Evolutionary conservation across 345 rosid genomes (phyloP).

Genomic region (Clarkia xantiana): DNA sequence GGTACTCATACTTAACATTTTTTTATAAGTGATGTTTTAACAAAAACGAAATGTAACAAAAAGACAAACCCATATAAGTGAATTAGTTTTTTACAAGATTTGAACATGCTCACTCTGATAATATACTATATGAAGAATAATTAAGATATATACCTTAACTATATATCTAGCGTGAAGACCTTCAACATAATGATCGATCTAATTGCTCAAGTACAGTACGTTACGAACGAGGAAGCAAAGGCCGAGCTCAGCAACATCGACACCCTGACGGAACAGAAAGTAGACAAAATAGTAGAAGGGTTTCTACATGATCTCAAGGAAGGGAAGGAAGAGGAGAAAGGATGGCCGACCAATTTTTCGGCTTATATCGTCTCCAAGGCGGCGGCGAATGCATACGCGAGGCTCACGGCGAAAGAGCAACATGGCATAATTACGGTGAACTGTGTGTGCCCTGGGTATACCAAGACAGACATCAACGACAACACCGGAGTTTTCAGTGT

Average conservation of each 20-base stretch:
- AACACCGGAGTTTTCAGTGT: conserved; percentile 3
- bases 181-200: too few relatives aligned
- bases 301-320: conserved; percentile 13
- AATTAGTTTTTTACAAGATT: too few relatives aligned
- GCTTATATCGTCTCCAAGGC: conserved; percentile 14
- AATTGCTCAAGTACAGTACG: too few relatives aligned
- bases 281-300: conserved; percentile 10
- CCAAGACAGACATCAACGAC: conserved; percentile 8
- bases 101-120: too few relatives aligned
- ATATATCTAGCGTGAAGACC: too few relatives aligned
- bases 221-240: conserved; percentile 6
- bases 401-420: conserved; percentile 11
- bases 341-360: conserved; percentile 7
- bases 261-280: conserved; percentile 9
- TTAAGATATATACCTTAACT: too few relatives aligned
- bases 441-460: conserved; percentile 7
- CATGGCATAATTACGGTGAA: conserved; percentile 5
- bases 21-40: too few relatives aligned
- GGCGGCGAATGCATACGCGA: conserved; percentile 9
- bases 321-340: conserved; percentile 6
- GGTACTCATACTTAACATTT: too few relatives aligned
- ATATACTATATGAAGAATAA: too few relatives aligned
- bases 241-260: conserved; percentile 7
- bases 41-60: too few relatives aligned
- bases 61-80: too few relatives aligned